phyloP scores from a whole-genome alignment of 768 basidiomycete genomes.

The Cystofilobasidium bisporidii region DNA sequence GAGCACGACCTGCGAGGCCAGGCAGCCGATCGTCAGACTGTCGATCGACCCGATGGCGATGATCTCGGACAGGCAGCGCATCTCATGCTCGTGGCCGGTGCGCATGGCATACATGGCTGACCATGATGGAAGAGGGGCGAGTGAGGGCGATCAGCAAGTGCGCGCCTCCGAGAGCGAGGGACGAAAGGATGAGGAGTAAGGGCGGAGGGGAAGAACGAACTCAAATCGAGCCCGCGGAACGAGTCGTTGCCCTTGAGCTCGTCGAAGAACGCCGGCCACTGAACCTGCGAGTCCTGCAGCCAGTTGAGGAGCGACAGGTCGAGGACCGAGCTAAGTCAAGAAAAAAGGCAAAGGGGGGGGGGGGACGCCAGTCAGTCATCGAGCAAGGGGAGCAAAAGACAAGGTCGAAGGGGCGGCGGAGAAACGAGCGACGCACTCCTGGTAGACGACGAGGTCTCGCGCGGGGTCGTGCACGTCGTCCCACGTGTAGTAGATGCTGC shows the following conservation, averaged over 20 bases:
- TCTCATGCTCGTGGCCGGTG: constrained; percentile 56
- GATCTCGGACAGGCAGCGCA: constrained; percentile 75
- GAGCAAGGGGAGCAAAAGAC: too few relatives aligned
- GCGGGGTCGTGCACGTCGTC: constrained; percentile 58
- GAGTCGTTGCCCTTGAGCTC: constrained; percentile 63
- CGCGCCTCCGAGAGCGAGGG: too few relatives aligned
- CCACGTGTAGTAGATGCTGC: constrained; percentile 93
- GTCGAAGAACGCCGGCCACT: constrained; percentile 74
- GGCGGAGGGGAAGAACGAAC: neutral
- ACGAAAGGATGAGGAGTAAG: neutral
- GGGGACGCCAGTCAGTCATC: too few relatives aligned
- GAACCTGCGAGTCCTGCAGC: constrained; percentile 70
- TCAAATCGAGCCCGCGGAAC: constrained; percentile 73
- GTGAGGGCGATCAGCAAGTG: too few relatives aligned
- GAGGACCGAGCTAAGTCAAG: constrained; percentile 78
- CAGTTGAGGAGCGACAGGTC: constrained; percentile 76
- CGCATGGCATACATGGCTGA: constrained; percentile 65
- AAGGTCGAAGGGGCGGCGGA: too few relatives aligned
- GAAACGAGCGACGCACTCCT: constrained; percentile 81
- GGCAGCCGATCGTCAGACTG: constrained; percentile 86
- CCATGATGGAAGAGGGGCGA: too few relatives aligned
- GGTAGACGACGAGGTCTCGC: constrained; percentile 85
- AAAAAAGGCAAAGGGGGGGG: neutral
- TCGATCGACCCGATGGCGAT: constrained; percentile 88
- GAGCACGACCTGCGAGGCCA: constrained; percentile 87